Evolutionary conservation across 768 basidiomycete species (phyloP).

Genomic region (Termitomyces sp.): DNA sequence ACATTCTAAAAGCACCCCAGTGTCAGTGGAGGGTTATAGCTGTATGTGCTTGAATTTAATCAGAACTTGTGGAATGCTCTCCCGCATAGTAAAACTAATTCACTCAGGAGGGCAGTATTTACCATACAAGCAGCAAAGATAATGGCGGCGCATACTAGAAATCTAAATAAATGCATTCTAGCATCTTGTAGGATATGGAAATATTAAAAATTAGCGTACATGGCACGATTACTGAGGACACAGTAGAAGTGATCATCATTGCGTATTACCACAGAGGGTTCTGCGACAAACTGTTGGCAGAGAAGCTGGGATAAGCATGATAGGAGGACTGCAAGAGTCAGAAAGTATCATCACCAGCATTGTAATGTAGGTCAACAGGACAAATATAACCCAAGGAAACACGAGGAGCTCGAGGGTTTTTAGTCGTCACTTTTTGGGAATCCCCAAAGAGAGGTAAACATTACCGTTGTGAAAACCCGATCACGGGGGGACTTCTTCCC

Average conservation of each 20-base stretch:
- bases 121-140: background rate
- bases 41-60: background rate
- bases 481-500: background rate
- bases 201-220: background rate
- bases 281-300: background rate
- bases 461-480: background rate
- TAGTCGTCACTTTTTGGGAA: background rate
- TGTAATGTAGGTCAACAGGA: background rate
- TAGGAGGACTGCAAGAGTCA: background rate
- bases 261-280: background rate
- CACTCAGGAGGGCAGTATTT: background rate
- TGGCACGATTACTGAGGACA: background rate
- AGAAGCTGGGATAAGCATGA: background rate
- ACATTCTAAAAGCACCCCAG: background rate
- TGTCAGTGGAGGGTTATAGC: background rate
- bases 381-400: background rate
- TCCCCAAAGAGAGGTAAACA: background rate
- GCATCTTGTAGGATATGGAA: too few relatives aligned
- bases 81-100: background rate
- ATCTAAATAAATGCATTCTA: background rate
- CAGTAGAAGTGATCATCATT: background rate
- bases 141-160: background rate
- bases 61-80: background rate
- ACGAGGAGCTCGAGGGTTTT: background rate
- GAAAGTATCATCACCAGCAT: background rate